Evolutionary conservation across 345 rosid genomes (phyloP), one percentile per base, ranked within the genome.

Genomic region (Nasturtium officinale): DNA sequence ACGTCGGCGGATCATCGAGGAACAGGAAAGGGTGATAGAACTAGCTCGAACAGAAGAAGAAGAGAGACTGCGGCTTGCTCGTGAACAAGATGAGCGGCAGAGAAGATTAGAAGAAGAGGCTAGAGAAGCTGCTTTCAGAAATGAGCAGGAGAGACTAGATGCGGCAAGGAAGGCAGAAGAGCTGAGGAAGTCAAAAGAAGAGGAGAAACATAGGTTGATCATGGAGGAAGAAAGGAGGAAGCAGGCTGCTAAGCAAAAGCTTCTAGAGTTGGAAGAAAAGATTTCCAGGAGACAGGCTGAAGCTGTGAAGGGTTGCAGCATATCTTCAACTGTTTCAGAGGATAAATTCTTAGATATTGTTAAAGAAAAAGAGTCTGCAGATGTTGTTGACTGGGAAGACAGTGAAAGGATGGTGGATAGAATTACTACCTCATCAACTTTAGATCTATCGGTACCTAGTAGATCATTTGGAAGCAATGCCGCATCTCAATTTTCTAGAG

Each of bases 171-270:
- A 74, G 83, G 94, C 82, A 54, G 98, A 95, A 69, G 96, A 92
- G 78, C 87, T 82, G 80, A 87, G 96, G 73, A 82, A 86, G 76
- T 89, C 86, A 38, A 92, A 93, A 75, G 99, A 95, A 79, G 99
- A 95, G 82, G 99, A 91, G 83, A 95, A 83, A 70, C 83, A 52
- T 17, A 87, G 86, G 83, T 74, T 89, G 58, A 20, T 81, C 66
- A 77, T 92, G 89, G 99, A 95, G 82, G 98, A 92, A 75, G 99
- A 95, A 81, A 89, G 99, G 82, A 87, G 99, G 79, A 90, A 88
- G 74, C 96, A 89, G 67, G 96, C 96, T 79, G 98, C 99, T 18
- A 92, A 89, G 79, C 94, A 89, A 64, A 95, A 92, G 82, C 97
- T 95, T 73, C 74, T 95, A 28, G 99, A 95, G 79, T 80, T 95